phyloP scores from a whole-genome alignment of 768 basidiomycete genomes.

The Rhizopogon salebrosus region DNA sequence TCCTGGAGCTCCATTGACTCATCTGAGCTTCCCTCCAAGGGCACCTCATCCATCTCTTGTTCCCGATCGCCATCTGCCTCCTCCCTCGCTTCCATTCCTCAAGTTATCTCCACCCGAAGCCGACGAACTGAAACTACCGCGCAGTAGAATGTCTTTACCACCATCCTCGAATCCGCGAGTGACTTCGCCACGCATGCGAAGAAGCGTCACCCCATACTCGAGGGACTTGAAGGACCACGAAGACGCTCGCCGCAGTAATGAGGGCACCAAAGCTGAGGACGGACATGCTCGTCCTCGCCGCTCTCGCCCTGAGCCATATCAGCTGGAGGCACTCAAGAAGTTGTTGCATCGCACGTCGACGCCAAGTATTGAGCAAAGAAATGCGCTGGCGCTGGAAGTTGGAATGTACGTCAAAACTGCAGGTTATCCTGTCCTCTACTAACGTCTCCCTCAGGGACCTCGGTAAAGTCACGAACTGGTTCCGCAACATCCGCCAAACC shows the following conservation, averaged over 20 bases:
- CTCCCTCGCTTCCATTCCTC: conserved; percentile 2
- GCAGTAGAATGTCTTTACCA: conserved; percentile 27
- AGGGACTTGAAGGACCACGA: conserved; percentile 20
- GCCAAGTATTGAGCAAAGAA: conserved; percentile 77
- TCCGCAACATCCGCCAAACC: conserved; percentile 78
- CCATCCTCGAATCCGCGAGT: conserved; percentile 22
- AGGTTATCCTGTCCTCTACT: background rate
- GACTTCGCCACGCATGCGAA: conserved; percentile 27
- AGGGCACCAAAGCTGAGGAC: conserved; percentile 19
- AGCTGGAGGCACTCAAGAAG: conserved; percentile 70
- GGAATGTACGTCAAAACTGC: conserved; percentile 53
- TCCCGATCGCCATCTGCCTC: conserved; percentile 15
- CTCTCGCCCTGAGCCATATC: conserved; percentile 74
- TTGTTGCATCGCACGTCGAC: conserved; percentile 63
- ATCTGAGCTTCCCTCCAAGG: conserved; percentile 18
- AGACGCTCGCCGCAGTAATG: conserved; percentile 15
- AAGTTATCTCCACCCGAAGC: conserved; percentile 10
- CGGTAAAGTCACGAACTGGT: conserved; percentile 86
- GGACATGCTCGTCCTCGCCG: conserved; percentile 55
- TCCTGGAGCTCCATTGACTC: conserved; percentile 7
- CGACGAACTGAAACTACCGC: conserved; percentile 16
- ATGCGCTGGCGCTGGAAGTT: conserved; percentile 65
- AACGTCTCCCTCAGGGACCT: conserved; percentile 50
- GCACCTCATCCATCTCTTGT: conserved; percentile 27
- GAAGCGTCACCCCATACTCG: conserved; percentile 20